A percentile compares a stretch with the other conserved stretches of the same genome.
Conservation (phyloP, 2,329 filamentous ascomycete species). For the Helotiales sp. region DNA sequence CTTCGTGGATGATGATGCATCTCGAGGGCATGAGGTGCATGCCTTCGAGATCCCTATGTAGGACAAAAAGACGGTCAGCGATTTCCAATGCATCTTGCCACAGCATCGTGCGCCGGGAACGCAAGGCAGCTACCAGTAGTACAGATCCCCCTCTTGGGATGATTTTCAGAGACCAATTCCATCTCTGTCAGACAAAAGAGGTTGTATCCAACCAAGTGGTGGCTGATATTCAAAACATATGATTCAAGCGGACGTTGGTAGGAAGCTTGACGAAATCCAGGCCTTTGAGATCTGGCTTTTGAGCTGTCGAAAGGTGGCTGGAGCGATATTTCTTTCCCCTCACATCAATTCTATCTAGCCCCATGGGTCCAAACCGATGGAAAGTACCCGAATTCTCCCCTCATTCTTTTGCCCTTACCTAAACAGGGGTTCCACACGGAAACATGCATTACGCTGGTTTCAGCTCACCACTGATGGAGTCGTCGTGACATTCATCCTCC, state of each 20-base stretch:
- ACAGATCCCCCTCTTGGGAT: neutral
- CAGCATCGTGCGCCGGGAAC: constrained; percentile 17
- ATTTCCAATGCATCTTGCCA: neutral
- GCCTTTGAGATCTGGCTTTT: neutral
- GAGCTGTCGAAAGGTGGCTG: constrained; percentile 11
- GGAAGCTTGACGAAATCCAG: neutral
- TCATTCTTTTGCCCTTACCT: neutral
- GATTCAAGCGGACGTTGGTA: neutral
- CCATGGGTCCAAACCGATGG: neutral
- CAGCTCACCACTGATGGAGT: constrained; percentile 2
- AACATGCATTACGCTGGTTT: constrained; percentile 21
- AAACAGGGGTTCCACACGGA: constrained; percentile 15
- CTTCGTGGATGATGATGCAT: constrained; percentile 12
- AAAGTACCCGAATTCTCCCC: neutral
- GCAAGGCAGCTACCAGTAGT: constrained; percentile 9
- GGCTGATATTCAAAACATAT: neutral
- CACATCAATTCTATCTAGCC: neutral
- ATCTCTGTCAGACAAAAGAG: neutral
- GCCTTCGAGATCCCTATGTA: neutral
- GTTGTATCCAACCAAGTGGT: neutral
- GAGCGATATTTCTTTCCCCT: neutral
- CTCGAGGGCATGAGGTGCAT: constrained; percentile 5
- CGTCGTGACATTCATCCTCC: constrained; percentile 11
- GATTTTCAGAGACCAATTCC: neutral
- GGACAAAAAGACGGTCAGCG: neutral